A percentile compares a stretch with the other conserved stretches of the same genome.
Conservation (phyloP, 225 moss, liverwort and hornwort species). For the Lunularia cruciata region DNA sequence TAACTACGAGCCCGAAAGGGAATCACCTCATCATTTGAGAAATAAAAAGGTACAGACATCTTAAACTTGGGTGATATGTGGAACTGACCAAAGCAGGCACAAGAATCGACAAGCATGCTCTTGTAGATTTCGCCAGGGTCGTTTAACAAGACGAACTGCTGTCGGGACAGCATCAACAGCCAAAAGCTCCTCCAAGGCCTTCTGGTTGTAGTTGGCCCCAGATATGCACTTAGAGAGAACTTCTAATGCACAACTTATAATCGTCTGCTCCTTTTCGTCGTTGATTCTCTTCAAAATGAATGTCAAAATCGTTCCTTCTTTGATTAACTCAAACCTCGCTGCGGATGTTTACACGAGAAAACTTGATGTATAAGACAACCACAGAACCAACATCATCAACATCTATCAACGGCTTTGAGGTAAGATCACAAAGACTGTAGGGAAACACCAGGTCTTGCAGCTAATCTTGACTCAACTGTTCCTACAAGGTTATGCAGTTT, state of each 20-base stretch:
- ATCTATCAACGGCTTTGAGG: no score
- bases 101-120: slow-evolving; percentile 72
- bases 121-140: slow-evolving; percentile 55
- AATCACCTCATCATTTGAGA: no score
- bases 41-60: no score
- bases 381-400: not conserved
- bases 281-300: slow-evolving; percentile 61
- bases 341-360: slow-evolving; percentile 16
- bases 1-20: no score
- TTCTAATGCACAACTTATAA: slow-evolving; percentile 59
- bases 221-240: slow-evolving; percentile 81
- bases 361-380: not conserved
- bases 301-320: slow-evolving; percentile 54
- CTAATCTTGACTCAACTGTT: no score
- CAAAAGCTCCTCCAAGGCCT: slow-evolving; percentile 65
- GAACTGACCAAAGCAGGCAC: slow-evolving; percentile 40
- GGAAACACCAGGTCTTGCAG: no score
- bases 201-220: slow-evolving; percentile 68
- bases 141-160: slow-evolving; percentile 52
- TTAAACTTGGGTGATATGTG: no score
- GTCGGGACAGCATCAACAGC: slow-evolving; percentile 58
- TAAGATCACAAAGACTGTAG: no score
- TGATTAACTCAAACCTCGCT: slow-evolving; percentile 70
- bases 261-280: slow-evolving; percentile 53
- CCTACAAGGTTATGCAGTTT: no score